Evolutionary conservation across 805 yeast species (phyloP).

Genomic region (Cyberlindnera maritima): DNA sequence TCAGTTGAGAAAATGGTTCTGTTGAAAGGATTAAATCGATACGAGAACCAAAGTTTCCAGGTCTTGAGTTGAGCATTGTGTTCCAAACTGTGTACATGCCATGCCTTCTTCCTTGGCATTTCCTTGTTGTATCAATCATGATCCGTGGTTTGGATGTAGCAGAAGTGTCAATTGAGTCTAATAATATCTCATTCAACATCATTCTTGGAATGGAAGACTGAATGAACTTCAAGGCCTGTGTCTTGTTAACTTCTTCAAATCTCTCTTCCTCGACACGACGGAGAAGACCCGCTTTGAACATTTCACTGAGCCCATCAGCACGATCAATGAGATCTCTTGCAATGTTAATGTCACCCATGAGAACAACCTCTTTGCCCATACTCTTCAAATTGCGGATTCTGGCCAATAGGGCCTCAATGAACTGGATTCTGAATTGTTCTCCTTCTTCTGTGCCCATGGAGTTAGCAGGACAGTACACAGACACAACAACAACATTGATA

Average conservation of each 20-base stretch:
- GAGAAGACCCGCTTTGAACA: constrained; percentile 37
- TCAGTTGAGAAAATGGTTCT: constrained; percentile 30
- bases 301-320: constrained; percentile 61
- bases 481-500: constrained; percentile 55
- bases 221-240: constrained; percentile 33
- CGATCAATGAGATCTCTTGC: constrained; percentile 77
- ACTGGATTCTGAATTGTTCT: constrained; percentile 53
- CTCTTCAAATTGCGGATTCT: constrained; percentile 56
- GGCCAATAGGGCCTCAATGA: constrained; percentile 55
- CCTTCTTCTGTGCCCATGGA: constrained; percentile 70
- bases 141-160: constrained; percentile 38
- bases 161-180: constrained; percentile 31
- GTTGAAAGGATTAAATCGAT: constrained; percentile 73
- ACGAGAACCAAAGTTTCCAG: constrained; percentile 83
- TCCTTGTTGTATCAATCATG: constrained; percentile 59
- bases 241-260: constrained; percentile 37
- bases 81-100: constrained; percentile 93
- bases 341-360: constrained; percentile 90
- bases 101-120: constrained; percentile 50
- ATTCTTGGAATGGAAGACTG: constrained; percentile 40
- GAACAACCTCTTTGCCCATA: constrained; percentile 63
- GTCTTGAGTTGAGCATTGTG: constrained; percentile 69
- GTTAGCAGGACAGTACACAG: constrained; percentile 90
- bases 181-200: constrained; percentile 45
- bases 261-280: constrained; percentile 21